These are phyloP conservation scores for Gracilaria domingensis DNA, from an alignment of 23 red algal genomes.

Conservation along the genomic window DNA sequence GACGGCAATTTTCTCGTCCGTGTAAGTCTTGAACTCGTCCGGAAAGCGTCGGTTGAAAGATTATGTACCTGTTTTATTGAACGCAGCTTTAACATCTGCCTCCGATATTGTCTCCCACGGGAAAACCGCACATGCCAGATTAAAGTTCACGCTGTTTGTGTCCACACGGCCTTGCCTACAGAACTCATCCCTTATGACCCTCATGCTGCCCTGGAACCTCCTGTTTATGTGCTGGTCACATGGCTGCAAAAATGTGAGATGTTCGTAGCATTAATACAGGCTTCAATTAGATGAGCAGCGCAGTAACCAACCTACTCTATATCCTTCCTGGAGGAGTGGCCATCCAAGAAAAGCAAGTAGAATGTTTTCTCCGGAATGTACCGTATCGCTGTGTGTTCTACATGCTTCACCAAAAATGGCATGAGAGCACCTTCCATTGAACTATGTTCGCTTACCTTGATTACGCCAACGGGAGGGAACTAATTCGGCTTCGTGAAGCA, in stretches of 20 bases:
- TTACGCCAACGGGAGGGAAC: slow-evolving; percentile 13
- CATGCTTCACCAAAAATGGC: slow-evolving; percentile 24
- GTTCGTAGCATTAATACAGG: neutral
- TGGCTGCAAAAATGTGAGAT: slow-evolving; percentile 28
- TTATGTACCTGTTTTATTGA: too few species aligned
- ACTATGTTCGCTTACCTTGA: neutral
- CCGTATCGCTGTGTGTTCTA: slow-evolving; percentile 6
- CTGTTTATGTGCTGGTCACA: slow-evolving; percentile 49
- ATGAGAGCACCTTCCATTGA: slow-evolving; percentile 26
- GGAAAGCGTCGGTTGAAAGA: too few species aligned
- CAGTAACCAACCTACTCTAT: slow-evolving; percentile 32
- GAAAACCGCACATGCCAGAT: too few species aligned
- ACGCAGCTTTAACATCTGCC: too few species aligned
- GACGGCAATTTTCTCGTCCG: neutral
- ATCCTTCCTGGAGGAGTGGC: slow-evolving; percentile 34
- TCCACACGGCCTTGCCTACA: too few species aligned
- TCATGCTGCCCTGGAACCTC: slow-evolving; percentile 13
- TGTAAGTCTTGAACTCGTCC: slow-evolving; percentile 4
- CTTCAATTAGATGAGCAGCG: neutral
- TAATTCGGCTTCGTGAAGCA: too few species aligned
- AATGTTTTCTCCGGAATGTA: neutral
- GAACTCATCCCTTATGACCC: slow-evolving; percentile 25
- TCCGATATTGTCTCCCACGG: too few species aligned
- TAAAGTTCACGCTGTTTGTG: too few species aligned
- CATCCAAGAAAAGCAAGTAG: slow-evolving; percentile 33